These are phyloP conservation scores for Penicillium hesseltinei DNA, from an alignment of 2,329 filamentous ascomycete genomes.

Conservation along the genomic window DNA sequence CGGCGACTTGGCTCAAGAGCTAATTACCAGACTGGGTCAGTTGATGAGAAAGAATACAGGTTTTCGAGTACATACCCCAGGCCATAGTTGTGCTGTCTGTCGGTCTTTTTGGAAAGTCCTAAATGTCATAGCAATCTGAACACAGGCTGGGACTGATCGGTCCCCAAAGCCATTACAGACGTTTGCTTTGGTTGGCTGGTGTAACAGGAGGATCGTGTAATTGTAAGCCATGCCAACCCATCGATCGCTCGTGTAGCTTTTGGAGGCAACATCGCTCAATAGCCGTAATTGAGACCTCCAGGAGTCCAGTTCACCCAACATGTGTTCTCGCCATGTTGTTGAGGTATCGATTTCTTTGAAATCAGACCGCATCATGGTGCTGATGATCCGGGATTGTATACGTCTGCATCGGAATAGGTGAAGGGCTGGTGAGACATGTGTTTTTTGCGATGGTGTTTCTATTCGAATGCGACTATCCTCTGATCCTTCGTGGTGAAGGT, in stretches of 20 bases:
- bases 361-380: conserved; percentile 17
- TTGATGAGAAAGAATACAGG: not conserved
- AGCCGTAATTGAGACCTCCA: conserved; percentile 15
- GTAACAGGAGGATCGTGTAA: conserved; percentile 14
- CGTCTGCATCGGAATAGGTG: conserved; percentile 17
- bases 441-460: conserved; percentile 12
- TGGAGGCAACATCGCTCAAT: conserved; percentile 12
- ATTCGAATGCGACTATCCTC: not conserved
- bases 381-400: conserved; percentile 17
- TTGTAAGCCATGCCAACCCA: conserved; percentile 23
- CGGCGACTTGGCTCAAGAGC: conserved; percentile 18
- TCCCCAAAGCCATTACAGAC: conserved; percentile 8
- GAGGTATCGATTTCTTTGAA: conserved; percentile 9
- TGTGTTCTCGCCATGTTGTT: conserved; percentile 14
- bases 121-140: conserved; percentile 15
- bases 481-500: conserved; percentile 4
- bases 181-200: conserved; percentile 16
- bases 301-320: conserved; percentile 14
- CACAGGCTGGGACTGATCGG: conserved; percentile 10
- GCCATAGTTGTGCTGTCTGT: conserved; percentile 20
- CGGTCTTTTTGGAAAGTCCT: conserved; percentile 18
- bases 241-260: conserved; percentile 16
- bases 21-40: not conserved
- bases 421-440: conserved; percentile 15
- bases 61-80: conserved; percentile 8